Evolutionary conservation across 352 stramenopile genomes (phyloP), one percentile per base, ranked within the genome.

Genomic region (Phytophthora sp.): DNA sequence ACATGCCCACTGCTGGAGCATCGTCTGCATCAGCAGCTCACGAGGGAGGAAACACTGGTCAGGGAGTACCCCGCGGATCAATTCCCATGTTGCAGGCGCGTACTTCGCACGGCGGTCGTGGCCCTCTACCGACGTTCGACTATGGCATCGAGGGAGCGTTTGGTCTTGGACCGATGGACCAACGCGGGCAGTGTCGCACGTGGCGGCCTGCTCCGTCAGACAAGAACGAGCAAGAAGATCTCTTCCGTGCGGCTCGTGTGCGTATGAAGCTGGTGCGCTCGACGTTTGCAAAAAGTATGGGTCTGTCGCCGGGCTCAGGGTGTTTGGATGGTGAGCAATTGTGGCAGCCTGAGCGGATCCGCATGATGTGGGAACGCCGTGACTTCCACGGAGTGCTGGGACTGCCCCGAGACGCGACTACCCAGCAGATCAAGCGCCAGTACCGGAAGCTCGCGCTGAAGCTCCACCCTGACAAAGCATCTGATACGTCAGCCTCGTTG

Each of bases 361-460:
- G 74, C 6, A 74, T 87, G 50, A 93, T 93, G 84, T 93, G 82
- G 84, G 80, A 90, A 17, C 82, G 86, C 1, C 82, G 78, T 35
- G 86, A 95, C 45, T 80, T 91, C 30, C 83, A 91, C 41, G 86
- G 84, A 9, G 86, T 95, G 31, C 43, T 95, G 8, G 86, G 86
- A 9, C 64, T 91, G 3, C 81, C 84, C 1, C 78, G 80, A 12
- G 79, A 91, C 20, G 84, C 84, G 10, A 79, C 81, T 0, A 64
- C 62, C 11, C 77, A 91, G 54, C 72, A 88, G 58, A 88, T 95
- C 56, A 95, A 95, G 71, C 76, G 76, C 2, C 87, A 95, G 44
- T 95, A 93, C 46, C 84, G 87, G 17, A 92, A 91, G 54, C 72
- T 95, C n/a, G 87, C 86, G 50, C 68, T 95, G 30, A 93, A 93